Evolutionary conservation across 768 basidiomycete species (phyloP).

Genomic region (Rubroboletus satanas): DNA sequence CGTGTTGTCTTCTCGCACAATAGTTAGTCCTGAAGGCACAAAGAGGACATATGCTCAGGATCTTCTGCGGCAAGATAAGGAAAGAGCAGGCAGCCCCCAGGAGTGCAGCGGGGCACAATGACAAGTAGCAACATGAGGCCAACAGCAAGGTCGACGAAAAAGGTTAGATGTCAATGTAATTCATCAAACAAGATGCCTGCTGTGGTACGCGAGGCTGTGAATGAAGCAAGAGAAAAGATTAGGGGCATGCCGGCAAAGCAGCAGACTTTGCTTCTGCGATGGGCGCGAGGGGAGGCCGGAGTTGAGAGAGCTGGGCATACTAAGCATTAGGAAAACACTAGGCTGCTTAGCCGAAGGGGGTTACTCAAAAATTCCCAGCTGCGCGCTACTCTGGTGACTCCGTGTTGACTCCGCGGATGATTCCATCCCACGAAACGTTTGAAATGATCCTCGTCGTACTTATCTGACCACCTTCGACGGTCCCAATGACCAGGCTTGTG

Average conservation of each 20-base stretch:
- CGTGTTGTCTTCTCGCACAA: slow-evolving; percentile 81
- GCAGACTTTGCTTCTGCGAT: slow-evolving; percentile 58
- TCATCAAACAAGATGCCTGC: slow-evolving; percentile 95
- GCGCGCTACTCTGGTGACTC: too few relatives aligned
- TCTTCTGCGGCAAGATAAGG: slow-evolving; percentile 62
- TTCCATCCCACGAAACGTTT: not conserved
- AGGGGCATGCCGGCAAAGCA: slow-evolving; percentile 48
- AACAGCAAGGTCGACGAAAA: slow-evolving; percentile 1
- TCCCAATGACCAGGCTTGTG: too few relatives aligned
- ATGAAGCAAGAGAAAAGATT: slow-evolving; percentile 41
- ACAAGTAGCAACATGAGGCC: not conserved
- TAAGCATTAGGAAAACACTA: too few relatives aligned
- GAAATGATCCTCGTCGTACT: not conserved
- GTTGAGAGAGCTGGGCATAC: slow-evolving; percentile 29
- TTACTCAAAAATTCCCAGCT: not conserved
- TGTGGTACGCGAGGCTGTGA: slow-evolving; percentile 72
- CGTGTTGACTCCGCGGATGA: not conserved
- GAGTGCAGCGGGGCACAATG: slow-evolving; percentile 51
- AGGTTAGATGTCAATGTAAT: slow-evolving; percentile 38
- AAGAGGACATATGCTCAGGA: slow-evolving; percentile 87
- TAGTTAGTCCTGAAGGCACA: slow-evolving; percentile 57
- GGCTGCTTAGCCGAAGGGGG: not conserved
- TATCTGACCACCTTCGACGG: not conserved
- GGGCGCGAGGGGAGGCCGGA: slow-evolving; percentile 76
- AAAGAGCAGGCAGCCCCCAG: slow-evolving; percentile 59